phyloP scores from a whole-genome alignment of 768 basidiomycete genomes.

The Lyophyllum atratum region DNA sequence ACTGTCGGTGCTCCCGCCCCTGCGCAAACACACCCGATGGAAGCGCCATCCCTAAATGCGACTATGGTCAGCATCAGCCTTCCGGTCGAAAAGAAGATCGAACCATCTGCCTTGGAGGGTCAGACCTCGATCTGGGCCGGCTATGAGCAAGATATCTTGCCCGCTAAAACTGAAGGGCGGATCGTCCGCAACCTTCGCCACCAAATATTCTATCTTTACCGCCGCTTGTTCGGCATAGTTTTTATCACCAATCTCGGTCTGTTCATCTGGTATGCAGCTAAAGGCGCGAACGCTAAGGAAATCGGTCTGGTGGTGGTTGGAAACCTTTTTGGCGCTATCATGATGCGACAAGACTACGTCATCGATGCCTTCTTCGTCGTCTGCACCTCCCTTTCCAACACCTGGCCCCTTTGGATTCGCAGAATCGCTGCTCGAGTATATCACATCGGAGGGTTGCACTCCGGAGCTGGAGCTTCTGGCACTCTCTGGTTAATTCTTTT shows the following conservation, averaged over 20 bases:
- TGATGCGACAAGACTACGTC: slow-evolving; percentile 53
- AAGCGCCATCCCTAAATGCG: slow-evolving; percentile 19
- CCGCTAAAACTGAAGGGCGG: slow-evolving; percentile 50
- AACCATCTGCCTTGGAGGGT: slow-evolving; percentile 24
- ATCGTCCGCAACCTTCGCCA: slow-evolving; percentile 54
- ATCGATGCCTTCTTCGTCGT: slow-evolving; percentile 59
- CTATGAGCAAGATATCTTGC: slow-evolving; percentile 51
- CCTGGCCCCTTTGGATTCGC: slow-evolving; percentile 58
- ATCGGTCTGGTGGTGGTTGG: slow-evolving; percentile 43
- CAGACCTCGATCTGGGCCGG: slow-evolving; percentile 48
- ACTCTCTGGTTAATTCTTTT: slow-evolving; percentile 54
- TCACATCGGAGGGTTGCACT: slow-evolving; percentile 64
- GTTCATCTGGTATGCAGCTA: slow-evolving; percentile 43
- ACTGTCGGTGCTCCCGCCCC: background rate
- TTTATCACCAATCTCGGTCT: slow-evolving; percentile 56
- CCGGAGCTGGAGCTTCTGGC: slow-evolving; percentile 59
- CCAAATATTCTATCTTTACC: slow-evolving; percentile 58
- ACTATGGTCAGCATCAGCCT: slow-evolving; percentile 17
- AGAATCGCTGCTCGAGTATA: slow-evolving; percentile 57
- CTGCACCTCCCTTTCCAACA: slow-evolving; percentile 50
- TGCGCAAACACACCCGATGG: background rate
- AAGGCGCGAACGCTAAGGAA: slow-evolving; percentile 34
- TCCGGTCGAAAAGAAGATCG: slow-evolving; percentile 19
- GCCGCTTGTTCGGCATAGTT: slow-evolving; percentile 58
- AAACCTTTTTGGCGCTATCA: slow-evolving; percentile 48